Base-by-base conservation (phyloP, 192 early-diverging fungal genomes). In the Lobosporangium transversale region DNA sequence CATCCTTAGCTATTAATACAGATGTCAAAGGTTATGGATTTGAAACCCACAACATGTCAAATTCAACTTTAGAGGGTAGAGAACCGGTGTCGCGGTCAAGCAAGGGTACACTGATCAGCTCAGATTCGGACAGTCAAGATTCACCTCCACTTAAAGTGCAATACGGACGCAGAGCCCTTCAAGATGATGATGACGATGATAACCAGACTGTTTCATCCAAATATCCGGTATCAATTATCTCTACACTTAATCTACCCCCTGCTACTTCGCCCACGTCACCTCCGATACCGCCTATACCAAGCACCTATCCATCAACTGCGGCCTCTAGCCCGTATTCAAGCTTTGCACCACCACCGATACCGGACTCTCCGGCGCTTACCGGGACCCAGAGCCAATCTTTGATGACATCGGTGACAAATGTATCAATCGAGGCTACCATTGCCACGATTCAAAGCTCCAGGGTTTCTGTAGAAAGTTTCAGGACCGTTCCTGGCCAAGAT, bases 101-200 rank as follows among this genome's bases (percentile, higher is more conserved):
- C n/a, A n/a, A n/a, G n/a, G n/a, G n/a, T n/a, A n/a, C n/a, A n/a
- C n/a, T n/a, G n/a, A 23, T 53, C 26, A 65, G 67, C 37, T 65
- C 53, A 29, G 73, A 76, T 26, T 27, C 44, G 3, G 73, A 76
- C 8, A 59, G 56, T 33, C 5, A 56, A 26, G 73, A 67, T 18
- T 76, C 73, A 7, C 73, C 73, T 12, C 73, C 73, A 17, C 53
- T 76, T 24, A 76, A 76, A 26, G 73, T 76, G 30, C 73, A 76
- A 35, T 76, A 76, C 24, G 51, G 43, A 23, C 63, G 73, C 7
- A 58, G 63, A 31, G 51, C 26, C 10, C 8, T 10, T n/a, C 42
- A 37, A 29, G 61, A 45, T 17, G n/a, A 36, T 14, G 49, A 53
- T 35, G 64, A 67, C 26, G 58, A 62, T 43, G 59, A 62, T n/a